phyloP scores from a whole-genome alignment of 2,329 filamentous ascomycete genomes.

The Fusarium protoensiforme region DNA sequence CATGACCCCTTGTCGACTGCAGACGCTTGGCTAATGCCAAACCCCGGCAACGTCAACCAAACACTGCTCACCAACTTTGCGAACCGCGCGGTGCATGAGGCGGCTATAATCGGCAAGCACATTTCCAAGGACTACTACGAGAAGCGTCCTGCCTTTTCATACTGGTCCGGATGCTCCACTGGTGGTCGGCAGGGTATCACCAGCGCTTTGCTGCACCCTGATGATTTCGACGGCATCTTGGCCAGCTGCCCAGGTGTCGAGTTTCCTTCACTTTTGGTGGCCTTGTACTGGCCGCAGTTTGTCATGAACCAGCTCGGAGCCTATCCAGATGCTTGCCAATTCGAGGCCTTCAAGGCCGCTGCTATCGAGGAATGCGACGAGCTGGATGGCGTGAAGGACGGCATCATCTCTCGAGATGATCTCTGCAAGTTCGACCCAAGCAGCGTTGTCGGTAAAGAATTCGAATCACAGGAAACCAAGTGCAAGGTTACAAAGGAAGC shows the following conservation, averaged over 20 bases:
- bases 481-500: not conserved
- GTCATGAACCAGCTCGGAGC: not conserved
- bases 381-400: conserved; percentile 1
- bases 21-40: not conserved
- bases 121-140: not conserved
- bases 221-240: conserved; percentile 4
- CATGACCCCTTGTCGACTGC: not conserved
- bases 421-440: conserved; percentile 5
- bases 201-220: not conserved
- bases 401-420: not conserved
- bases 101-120: not conserved
- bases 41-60: not conserved
- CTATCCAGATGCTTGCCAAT: conserved; percentile 3
- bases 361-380: conserved; percentile 1
- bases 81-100: not conserved
- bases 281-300: conserved; percentile 6
- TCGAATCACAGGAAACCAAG: not conserved
- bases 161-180: conserved; percentile 13
- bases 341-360: not conserved
- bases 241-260: not conserved
- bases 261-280: not conserved
- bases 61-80: conserved; percentile 1
- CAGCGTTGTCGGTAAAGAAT: not conserved
- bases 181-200: conserved; percentile 9
- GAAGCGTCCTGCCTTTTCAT: not conserved